phyloP scores from a whole-genome alignment of 805 yeast species.

The Wickerhamiella shivajii region DNA sequence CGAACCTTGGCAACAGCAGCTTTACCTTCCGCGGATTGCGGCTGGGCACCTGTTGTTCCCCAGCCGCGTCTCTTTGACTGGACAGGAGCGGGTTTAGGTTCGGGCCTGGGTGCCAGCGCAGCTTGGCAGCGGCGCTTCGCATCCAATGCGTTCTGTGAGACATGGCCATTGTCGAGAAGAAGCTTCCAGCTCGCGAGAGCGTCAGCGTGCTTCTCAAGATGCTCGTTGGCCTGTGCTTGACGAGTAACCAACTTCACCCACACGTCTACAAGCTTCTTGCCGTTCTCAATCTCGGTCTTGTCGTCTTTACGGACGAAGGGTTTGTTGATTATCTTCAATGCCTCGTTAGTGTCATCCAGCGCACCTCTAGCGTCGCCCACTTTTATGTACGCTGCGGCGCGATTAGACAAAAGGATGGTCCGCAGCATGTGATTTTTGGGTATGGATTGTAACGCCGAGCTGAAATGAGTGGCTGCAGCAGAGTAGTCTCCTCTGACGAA shows the following conservation, averaged over 20 bases:
- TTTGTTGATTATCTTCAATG: constrained; percentile 28
- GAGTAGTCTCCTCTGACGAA: constrained; percentile 76
- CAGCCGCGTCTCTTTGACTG: constrained; percentile 16
- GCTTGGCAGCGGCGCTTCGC: constrained; percentile 68
- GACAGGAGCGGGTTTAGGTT: constrained; percentile 14
- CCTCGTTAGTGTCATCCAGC: constrained; percentile 33
- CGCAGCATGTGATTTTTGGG: constrained; percentile 53
- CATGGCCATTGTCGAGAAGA: constrained; percentile 53
- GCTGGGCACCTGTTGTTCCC: constrained; percentile 16
- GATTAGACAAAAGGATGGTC: constrained; percentile 59
- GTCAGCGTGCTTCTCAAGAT: constrained; percentile 50
- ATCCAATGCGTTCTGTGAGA: constrained; percentile 51
- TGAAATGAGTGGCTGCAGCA: constrained; percentile 46
- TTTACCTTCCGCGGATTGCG: constrained; percentile 21
- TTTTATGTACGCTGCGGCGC: constrained; percentile 52
- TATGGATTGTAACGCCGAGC: constrained; percentile 38
- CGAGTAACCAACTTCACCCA: constrained; percentile 57
- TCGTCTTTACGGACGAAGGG: constrained; percentile 24
- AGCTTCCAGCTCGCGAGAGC: constrained; percentile 48
- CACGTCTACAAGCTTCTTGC: constrained; percentile 47
- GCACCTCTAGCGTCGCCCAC: constrained; percentile 54
- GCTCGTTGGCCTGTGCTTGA: constrained; percentile 76
- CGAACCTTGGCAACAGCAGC: constrained; percentile 42
- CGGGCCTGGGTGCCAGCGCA: constrained; percentile 31
- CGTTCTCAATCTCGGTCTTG: constrained; percentile 32